Evolutionary conservation across 179 eudicot genomes (phyloP).

Genomic region (Beta corolliflora): DNA sequence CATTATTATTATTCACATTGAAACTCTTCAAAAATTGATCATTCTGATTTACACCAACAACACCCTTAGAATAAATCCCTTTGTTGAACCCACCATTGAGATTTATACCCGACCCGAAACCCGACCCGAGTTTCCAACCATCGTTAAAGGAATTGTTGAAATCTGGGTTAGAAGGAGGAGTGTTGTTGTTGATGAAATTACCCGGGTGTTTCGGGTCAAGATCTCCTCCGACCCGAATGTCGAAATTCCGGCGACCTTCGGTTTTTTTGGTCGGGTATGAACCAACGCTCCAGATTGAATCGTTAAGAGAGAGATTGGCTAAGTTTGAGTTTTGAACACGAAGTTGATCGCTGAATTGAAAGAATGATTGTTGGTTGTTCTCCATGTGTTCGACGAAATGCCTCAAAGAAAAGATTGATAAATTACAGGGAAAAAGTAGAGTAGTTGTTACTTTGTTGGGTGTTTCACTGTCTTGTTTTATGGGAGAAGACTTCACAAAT

Average conservation of each 20-base stretch:
- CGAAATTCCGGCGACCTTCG: constrained; percentile 70
- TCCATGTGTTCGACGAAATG: constrained; percentile 49
- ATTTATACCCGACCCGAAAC: constrained; percentile 41
- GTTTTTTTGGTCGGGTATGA: constrained; percentile 50
- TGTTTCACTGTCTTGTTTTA: neutral
- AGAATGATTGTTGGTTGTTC: constrained; percentile 73
- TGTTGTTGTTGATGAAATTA: constrained; percentile 17
- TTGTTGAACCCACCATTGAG: constrained; percentile 83
- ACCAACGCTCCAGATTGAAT: constrained; percentile 84
- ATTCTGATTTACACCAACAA: constrained; percentile 15
- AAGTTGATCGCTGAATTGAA: constrained; percentile 92
- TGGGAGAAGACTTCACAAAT: constrained; percentile 17
- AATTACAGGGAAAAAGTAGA: neutral
- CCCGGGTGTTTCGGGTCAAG: constrained; percentile 19
- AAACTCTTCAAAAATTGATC: constrained; percentile 36
- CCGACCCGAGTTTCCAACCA: constrained; percentile 55
- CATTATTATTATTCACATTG: constrained; percentile 15
- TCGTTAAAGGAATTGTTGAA: constrained; percentile 48
- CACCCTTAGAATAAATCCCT: constrained; percentile 68
- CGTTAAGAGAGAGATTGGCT: constrained; percentile 72
- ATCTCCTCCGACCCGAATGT: constrained; percentile 62
- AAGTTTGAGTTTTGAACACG: constrained; percentile 65
- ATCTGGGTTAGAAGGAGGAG: constrained; percentile 29
- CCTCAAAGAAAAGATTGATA: constrained; percentile 7
- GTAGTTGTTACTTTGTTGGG: neutral